Percentiles rank a stretch among this genome's conserved stretches.
Evolutionary conservation across 148 eudicot genomes (phyloP).

Genomic region (Vaccinium corymbosum): DNA sequence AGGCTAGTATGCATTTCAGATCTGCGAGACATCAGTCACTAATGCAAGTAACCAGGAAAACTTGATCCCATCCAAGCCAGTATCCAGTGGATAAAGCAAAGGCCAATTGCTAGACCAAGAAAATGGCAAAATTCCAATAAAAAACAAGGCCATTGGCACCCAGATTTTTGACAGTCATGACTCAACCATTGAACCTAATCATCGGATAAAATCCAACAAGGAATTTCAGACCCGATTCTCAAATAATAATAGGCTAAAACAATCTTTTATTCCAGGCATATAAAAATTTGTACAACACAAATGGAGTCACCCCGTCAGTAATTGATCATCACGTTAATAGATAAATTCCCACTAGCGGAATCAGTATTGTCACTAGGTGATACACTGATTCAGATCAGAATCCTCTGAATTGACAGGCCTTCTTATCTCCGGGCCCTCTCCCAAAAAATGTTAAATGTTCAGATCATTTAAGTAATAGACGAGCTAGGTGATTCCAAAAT

Average conservation of each 20-base stretch:
- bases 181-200: not conserved
- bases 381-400: not conserved
- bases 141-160: not conserved
- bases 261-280: not conserved
- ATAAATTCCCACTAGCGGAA: not conserved
- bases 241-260: not conserved
- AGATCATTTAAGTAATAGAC: not conserved
- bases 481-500: not conserved
- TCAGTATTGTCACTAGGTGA: not conserved
- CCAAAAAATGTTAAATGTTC: not conserved
- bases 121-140: not conserved
- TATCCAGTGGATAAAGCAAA: not conserved
- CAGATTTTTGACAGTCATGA: not conserved
- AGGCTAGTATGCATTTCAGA: not conserved
- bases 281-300: not conserved
- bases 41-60: constrained; percentile 1
- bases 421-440: not conserved
- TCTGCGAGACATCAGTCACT: not conserved
- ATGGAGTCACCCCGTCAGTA: not conserved
- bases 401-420: not conserved
- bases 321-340: not conserved
- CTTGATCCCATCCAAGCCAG: not conserved
- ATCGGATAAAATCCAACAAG: not conserved
- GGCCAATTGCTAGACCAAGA: not conserved
- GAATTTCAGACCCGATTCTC: not conserved